phyloP scores from a whole-genome alignment of 2,329 filamentous ascomycete species.

The Mycogone perniciosa region DNA sequence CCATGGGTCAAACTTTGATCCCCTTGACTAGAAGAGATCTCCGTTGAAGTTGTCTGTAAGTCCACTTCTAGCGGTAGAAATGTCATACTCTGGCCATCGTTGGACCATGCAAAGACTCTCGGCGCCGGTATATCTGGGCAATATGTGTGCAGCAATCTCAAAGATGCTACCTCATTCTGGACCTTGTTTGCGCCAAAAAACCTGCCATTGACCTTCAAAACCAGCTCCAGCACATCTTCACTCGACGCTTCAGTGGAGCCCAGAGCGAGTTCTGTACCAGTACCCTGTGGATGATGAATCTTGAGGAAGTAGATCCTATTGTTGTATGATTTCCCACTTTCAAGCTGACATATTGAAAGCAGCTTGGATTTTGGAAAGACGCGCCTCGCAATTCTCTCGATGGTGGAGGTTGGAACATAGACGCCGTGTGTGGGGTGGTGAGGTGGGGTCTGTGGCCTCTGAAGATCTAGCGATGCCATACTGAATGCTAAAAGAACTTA shows the following conservation, averaged over 20 bases:
- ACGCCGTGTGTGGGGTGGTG: conserved; percentile 18
- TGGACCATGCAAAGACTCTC: conserved; percentile 17
- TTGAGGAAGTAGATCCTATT: conserved; percentile 19
- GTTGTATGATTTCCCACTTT: conserved; percentile 17
- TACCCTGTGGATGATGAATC: background rate
- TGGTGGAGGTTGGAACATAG: conserved; percentile 8
- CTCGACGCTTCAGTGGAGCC: background rate
- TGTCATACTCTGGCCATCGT: conserved; percentile 11
- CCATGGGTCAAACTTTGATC: background rate
- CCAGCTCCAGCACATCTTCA: conserved; percentile 7
- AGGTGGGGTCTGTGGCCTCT: conserved; percentile 5
- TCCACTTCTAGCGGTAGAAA: background rate
- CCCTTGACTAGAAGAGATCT: background rate
- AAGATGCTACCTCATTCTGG: conserved; percentile 19
- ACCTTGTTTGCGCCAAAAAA: conserved; percentile 19
- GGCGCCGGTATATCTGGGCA: conserved; percentile 17
- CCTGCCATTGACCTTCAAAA: conserved; percentile 18
- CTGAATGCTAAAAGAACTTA: background rate
- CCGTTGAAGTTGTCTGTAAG: background rate
- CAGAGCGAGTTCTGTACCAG: background rate
- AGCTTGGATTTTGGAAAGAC: conserved; percentile 13
- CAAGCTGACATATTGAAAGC: conserved; percentile 8
- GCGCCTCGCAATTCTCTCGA: conserved; percentile 8
- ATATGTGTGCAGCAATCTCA: conserved; percentile 14
- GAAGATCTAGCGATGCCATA: too few relatives aligned